Evolutionary conservation across 768 basidiomycete species (phyloP).

Genomic region (Mycena leptocephala): DNA sequence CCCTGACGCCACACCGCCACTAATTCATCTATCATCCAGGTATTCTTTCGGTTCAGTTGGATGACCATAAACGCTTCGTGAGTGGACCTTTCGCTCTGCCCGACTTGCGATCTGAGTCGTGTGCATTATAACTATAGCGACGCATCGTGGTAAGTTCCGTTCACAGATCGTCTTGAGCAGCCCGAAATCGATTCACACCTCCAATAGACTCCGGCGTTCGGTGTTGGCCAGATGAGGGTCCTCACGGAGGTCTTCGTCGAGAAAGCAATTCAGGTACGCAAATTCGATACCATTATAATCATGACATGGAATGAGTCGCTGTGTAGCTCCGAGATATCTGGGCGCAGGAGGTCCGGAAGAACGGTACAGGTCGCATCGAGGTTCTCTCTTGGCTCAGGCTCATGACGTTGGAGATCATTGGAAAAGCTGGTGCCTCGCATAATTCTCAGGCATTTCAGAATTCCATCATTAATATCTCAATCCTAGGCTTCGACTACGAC

Average conservation of each 20-base stretch:
- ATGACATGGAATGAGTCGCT: not conserved
- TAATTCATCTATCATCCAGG: too few relatives aligned
- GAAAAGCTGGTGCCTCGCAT: conserved; percentile 11
- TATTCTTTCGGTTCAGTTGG: conserved; percentile 15
- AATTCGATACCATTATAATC: not conserved
- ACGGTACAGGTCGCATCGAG: not conserved
- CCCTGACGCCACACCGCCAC: too few relatives aligned
- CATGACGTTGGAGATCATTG: conserved; percentile 23
- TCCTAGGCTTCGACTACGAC: conserved; percentile 18
- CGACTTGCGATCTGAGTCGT: not conserved
- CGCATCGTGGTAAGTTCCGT: conserved; percentile 13
- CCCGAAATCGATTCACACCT: not conserved
- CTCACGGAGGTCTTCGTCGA: conserved; percentile 53
- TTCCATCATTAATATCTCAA: not conserved
- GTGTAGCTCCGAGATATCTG: conserved; percentile 26
- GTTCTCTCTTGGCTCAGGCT: conserved; percentile 2
- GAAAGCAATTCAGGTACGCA: conserved; percentile 49
- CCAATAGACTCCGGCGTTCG: conserved; percentile 61
- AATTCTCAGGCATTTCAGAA: not conserved
- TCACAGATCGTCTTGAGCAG: not conserved
- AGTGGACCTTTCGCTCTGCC: not conserved
- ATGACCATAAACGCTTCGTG: conserved; percentile 25
- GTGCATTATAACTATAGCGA: not conserved
- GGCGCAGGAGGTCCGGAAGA: not conserved
- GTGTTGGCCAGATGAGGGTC: conserved; percentile 55